Conservation (phyloP, 1,284 basidiomycete species). For the Apiotrichum brassicae region DNA sequence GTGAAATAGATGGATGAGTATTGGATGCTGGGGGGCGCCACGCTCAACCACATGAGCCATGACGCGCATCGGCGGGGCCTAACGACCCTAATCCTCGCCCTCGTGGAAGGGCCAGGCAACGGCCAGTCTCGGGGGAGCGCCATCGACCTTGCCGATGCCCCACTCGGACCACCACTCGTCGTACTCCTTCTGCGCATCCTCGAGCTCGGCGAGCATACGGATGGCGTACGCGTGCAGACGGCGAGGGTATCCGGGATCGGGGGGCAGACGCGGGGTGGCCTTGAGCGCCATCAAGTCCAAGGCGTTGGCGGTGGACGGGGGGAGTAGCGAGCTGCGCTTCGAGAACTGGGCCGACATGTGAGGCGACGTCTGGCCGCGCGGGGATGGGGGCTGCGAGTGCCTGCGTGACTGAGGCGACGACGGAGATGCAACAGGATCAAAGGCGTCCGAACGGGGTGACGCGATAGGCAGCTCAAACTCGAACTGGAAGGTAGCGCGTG, state of each 20-base stretch:
- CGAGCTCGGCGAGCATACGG: conserved; percentile 49
- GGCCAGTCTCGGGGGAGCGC: conserved; percentile 44
- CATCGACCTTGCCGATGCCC: conserved; percentile 44
- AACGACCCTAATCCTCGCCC: conserved; percentile 39
- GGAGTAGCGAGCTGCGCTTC: conserved; percentile 44
- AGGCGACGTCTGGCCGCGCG: conserved; percentile 31
- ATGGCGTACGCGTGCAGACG: conserved; percentile 50
- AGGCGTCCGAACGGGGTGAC: conserved; percentile 46
- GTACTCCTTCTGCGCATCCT: conserved; percentile 49
- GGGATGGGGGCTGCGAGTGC: conserved; percentile 29
- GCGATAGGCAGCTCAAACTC: conserved; percentile 47
- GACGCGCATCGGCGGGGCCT: too few relatives aligned
- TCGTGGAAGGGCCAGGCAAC: conserved; percentile 49
- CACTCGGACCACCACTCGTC: conserved; percentile 48
- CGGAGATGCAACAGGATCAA: conserved; percentile 33
- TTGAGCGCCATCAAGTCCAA: conserved; percentile 29
- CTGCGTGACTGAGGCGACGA: conserved; percentile 16
- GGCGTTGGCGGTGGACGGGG: conserved; percentile 38
- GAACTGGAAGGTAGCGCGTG: conserved; percentile 29
- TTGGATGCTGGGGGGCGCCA: too few relatives aligned
- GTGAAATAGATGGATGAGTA: too few relatives aligned
- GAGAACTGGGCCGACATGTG: conserved; percentile 47
- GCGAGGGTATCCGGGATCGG: conserved; percentile 32
- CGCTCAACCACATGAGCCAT: too few relatives aligned
- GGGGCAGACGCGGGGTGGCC: conserved; percentile 3